Percentiles rank a stretch among this genome's conserved stretches.
Conservation (phyloP, 306 rosid species). For the Geum urbanum region DNA sequence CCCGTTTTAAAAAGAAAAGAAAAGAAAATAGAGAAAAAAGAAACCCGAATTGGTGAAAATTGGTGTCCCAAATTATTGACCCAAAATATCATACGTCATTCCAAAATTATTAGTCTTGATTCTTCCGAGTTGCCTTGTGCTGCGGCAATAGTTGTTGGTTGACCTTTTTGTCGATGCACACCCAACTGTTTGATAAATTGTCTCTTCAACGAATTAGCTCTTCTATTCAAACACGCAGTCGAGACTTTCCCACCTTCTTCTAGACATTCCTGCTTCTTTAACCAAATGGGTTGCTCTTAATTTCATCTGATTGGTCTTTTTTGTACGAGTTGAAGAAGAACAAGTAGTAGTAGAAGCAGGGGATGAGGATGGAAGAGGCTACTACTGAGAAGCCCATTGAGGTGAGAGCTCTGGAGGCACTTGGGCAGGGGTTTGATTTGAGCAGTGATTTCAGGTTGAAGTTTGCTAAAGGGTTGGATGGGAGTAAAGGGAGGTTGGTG, state of each 20-base stretch:
- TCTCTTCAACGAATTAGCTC: neutral
- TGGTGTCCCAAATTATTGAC: too few species aligned
- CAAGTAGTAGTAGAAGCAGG: neutral
- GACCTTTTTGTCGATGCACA: neutral
- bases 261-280: neutral
- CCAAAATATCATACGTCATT: too few species aligned
- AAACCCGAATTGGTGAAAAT: too few species aligned
- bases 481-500: constrained; percentile 51
- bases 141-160: neutral
- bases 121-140: too few species aligned
- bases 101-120: too few species aligned
- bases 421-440: constrained; percentile 88
- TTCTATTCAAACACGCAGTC: constrained; percentile 2
- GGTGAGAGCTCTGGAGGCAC: constrained; percentile 61
- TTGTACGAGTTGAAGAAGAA: neutral
- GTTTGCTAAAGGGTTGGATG: constrained; percentile 60
- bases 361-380: constrained; percentile 33
- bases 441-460: constrained; percentile 78
- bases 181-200: neutral
- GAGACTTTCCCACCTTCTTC: neutral
- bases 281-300: neutral
- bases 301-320: neutral
- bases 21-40: too few species aligned
- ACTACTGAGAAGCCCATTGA: constrained; percentile 37
- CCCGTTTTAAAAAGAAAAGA: too few species aligned